A percentile compares a stretch with the other conserved stretches of the same genome.
These are phyloP conservation scores for Colletotrichum tabaci DNA, from an alignment of 2,329 filamentous ascomycete genomes.

Conservation along the genomic window DNA sequence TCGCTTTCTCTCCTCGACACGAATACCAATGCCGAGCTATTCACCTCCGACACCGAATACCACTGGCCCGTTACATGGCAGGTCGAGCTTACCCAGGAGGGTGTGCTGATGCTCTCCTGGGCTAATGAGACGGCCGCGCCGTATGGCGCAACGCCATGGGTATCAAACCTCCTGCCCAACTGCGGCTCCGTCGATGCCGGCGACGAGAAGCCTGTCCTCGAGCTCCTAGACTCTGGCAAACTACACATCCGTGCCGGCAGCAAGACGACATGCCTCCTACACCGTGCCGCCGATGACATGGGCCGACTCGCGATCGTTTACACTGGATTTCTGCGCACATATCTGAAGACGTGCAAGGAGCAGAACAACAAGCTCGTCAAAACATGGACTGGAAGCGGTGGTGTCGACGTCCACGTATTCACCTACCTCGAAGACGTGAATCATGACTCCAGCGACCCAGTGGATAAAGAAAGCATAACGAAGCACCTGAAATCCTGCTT, in stretches of 20 bases:
- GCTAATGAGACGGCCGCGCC: conserved; percentile 41
- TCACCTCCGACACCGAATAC: conserved; percentile 44
- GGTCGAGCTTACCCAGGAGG: conserved; percentile 42
- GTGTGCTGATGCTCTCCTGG: conserved; percentile 43
- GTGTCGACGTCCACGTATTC: conserved; percentile 44
- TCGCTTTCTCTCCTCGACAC: conserved; percentile 40
- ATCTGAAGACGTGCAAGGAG: conserved; percentile 42
- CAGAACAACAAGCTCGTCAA: conserved; percentile 44
- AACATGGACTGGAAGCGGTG: conserved; percentile 42
- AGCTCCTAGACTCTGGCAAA: conserved; percentile 43
- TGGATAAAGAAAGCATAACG: conserved; percentile 34
- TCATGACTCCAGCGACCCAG: conserved; percentile 36
- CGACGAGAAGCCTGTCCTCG: conserved; percentile 37
- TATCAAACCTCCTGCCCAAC: conserved; percentile 38
- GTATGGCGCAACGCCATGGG: conserved; percentile 43
- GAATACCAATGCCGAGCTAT: conserved; percentile 41
- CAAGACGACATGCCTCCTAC: conserved; percentile 41
- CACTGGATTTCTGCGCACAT: conserved; percentile 44
- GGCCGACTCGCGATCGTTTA: conserved; percentile 44
- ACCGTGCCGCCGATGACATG: conserved; percentile 41
- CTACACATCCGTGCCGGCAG: conserved; percentile 41
- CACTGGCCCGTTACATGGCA: conserved; percentile 43
- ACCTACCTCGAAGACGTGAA: conserved; percentile 43
- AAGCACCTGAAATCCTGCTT: conserved; percentile 43
- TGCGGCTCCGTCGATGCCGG: conserved; percentile 31